A percentile compares a stretch with the other conserved stretches of the same genome.
These are phyloP conservation scores for Simplicillium sp. DNA, from an alignment of 2,329 filamentous ascomycete genomes.

Conservation along the genomic window DNA sequence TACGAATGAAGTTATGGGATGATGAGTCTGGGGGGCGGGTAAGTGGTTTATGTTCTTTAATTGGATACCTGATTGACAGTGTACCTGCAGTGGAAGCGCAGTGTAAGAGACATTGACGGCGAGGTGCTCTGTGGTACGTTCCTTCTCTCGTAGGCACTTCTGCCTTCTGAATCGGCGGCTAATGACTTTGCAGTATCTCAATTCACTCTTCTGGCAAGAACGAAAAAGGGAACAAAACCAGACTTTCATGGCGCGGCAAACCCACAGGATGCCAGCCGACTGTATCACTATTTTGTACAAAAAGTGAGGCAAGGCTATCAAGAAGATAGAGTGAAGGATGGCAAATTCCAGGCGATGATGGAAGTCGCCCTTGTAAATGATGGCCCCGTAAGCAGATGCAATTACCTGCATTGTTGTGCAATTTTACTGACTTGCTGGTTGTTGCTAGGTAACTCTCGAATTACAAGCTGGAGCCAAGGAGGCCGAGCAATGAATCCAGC, in stretches of 20 bases:
- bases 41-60: conserved; percentile 13
- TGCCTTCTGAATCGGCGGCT: neutral
- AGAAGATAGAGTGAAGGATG: conserved; percentile 74
- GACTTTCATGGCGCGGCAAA: conserved; percentile 85
- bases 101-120: conserved; percentile 76
- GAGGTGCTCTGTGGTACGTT: conserved; percentile 83
- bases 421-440: neutral
- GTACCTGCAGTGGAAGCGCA: conserved; percentile 70
- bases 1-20: conserved; percentile 90
- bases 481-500: neutral
- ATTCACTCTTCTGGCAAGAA: conserved; percentile 85
- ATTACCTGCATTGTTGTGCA: neutral
- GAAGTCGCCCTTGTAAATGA: conserved; percentile 90
- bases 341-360: conserved; percentile 99
- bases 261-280: conserved; percentile 64
- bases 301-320: conserved; percentile 66
- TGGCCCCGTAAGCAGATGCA: conserved; percentile 43
- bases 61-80: conserved; percentile 2
- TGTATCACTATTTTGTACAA: conserved; percentile 78
- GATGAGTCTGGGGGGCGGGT: conserved; percentile 64
- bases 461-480: conserved; percentile 6
- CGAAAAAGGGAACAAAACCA: conserved; percentile 93
- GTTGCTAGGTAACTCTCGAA: conserved; percentile 12
- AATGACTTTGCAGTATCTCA: conserved; percentile 63
- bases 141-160: neutral